Evolutionary conservation across 2,329 filamentous ascomycete species (phyloP).

Genomic region (Nothomitra cinnamomea): DNA sequence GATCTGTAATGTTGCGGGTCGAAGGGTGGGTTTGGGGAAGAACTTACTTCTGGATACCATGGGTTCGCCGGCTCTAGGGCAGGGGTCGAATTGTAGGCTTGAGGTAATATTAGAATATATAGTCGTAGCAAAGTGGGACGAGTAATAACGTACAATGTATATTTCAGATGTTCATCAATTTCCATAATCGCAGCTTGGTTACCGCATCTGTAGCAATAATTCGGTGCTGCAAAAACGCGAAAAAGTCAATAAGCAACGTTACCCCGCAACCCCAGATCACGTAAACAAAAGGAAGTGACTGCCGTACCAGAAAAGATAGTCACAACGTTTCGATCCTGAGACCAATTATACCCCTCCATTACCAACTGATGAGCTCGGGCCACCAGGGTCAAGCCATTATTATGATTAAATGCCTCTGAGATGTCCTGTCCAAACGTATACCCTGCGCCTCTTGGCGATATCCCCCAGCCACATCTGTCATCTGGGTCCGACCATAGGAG

Average conservation of each 20-base stretch:
- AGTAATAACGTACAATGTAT: slow-evolving; percentile 77
- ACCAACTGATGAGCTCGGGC: slow-evolving; percentile 94
- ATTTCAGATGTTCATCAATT: slow-evolving; percentile 98
- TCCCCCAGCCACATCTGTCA: slow-evolving; percentile 90
- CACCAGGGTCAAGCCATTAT: slow-evolving; percentile 91
- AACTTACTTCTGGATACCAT: slow-evolving; percentile 74
- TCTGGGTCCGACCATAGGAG: slow-evolving; percentile 96
- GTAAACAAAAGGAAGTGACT: neutral
- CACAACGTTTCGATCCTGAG: slow-evolving; percentile 92
- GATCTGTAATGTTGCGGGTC: neutral
- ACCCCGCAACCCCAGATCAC: neutral
- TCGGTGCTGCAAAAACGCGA: slow-evolving; percentile 24
- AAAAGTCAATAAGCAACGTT: slow-evolving; percentile 16
- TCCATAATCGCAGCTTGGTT: slow-evolving; percentile 99
- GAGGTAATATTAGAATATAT: slow-evolving; percentile 6
- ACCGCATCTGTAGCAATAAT: slow-evolving; percentile 95
- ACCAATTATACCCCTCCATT: slow-evolving; percentile 99
- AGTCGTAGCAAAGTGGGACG: neutral
- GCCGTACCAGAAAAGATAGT: slow-evolving; percentile 85
- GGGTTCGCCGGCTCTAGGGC: slow-evolving; percentile 88
- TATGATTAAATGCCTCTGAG: slow-evolving; percentile 97
- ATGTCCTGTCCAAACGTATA: slow-evolving; percentile 97
- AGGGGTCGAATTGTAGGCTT: slow-evolving; percentile 98
- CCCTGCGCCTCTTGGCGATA: slow-evolving; percentile 82
- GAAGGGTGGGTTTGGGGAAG: slow-evolving; percentile 10